Base-by-base conservation (phyloP, 306 rosid species). In the Sophora flavescens region DNA sequence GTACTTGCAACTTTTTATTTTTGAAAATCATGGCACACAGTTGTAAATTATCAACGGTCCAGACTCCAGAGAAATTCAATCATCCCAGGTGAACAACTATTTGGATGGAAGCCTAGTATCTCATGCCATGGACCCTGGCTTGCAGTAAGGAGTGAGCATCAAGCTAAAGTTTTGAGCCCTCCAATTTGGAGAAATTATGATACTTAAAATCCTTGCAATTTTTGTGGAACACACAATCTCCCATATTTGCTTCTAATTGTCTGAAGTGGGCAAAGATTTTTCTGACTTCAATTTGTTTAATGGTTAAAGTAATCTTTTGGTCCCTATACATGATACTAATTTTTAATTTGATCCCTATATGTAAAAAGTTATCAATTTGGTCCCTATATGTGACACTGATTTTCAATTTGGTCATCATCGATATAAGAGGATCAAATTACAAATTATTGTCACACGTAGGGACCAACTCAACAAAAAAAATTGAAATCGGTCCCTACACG, bases 61-160 rank as follows among this genome's bases (percentile, higher is more conserved):
- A 69, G 14, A 78, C 30, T 36, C 61, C 28, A 59, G 44, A 78
- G 63, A 3, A 30, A 67, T 38, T 22, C 56, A 60, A 36, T 30
- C 54, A 7, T 65, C 72, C 72, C 54, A 62, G 7, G 45, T 48
- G 35, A 26, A 4, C 52, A 17, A 50, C 22, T 22, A 22, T 48
- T 50, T 36, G 59, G 28, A 57, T 30, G 32, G 44, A 56, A 76
- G 57, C 15, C 48, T 66, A 3, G 6, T 17, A 56, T 9, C 30
- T 54, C 44, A 53, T 54, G 18, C 69, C 65, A 4, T 22, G 44
- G 18, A 73, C 33, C 15, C 10, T 3, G 47, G 14, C 52, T 54
- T 17, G 12, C 52, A 13, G 17, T 70, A 13, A 58, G 47, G 68
- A 59, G 48, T 62, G 68, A 56, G 51, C 68, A 56, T 30, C 50